Conservation (phyloP, 2,329 filamentous ascomycete genomes). For the Fusarium verrucosum region DNA sequence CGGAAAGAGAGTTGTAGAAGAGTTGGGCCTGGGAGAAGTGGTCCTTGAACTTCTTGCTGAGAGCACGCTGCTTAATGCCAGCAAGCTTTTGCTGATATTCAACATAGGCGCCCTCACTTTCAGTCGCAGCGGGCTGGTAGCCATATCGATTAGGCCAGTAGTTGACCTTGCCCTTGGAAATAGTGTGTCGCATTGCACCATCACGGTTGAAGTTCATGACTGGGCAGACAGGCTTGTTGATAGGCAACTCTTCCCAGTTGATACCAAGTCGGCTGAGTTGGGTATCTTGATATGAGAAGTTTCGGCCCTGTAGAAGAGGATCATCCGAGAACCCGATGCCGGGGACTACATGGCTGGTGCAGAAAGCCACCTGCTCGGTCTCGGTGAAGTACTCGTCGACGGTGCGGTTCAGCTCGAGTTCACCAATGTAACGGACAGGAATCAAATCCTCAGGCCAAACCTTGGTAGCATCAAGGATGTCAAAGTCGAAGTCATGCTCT, state of each 20-base stretch:
- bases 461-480: conserved; percentile 86
- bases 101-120: conserved; percentile 71
- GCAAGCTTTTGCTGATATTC: conserved; percentile 70
- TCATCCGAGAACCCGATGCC: conserved; percentile 82
- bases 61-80: conserved; percentile 75
- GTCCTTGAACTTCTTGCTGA: conserved; percentile 79
- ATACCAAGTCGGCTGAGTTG: conserved; percentile 75
- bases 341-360: conserved; percentile 80
- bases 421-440: conserved; percentile 79
- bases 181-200: conserved; percentile 75
- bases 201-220: conserved; percentile 82
- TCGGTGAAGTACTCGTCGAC: conserved; percentile 84
- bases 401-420: conserved; percentile 81
- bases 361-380: conserved; percentile 85
- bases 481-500: conserved; percentile 83
- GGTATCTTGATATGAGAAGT: conserved; percentile 73
- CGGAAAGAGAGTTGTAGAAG: conserved; percentile 81
- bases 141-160: conserved; percentile 70
- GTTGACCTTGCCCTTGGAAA: conserved; percentile 73
- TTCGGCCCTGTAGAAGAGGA: conserved; percentile 77
- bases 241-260: conserved; percentile 81
- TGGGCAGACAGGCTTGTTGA: conserved; percentile 78
- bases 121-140: conserved; percentile 70
- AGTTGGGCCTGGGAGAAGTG: conserved; percentile 81
- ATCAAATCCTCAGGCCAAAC: conserved; percentile 83